Percentiles rank a stretch among this genome's conserved stretches.
These are phyloP conservation scores for Cladosporium phlei DNA, from an alignment of 2,329 filamentous ascomycete genomes.

Conservation along the genomic window DNA sequence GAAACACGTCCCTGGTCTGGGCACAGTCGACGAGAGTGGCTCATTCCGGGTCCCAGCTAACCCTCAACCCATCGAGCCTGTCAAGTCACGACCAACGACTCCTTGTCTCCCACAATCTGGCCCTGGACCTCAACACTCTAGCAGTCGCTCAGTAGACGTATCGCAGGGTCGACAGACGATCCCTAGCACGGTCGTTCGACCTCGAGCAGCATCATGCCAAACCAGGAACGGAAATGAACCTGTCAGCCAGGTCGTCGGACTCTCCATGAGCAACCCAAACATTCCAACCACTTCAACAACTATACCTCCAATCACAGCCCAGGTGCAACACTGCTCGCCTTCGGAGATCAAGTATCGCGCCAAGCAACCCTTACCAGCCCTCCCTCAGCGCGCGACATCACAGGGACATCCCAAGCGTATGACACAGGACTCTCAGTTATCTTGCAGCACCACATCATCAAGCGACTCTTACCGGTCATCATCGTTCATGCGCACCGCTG, in stretches of 20 bases:
- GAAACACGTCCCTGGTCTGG: slow-evolving; percentile 49
- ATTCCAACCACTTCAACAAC: neutral
- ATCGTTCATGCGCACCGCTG: neutral
- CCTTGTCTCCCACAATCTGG: neutral
- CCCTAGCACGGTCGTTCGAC: neutral
- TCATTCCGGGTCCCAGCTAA: slow-evolving; percentile 49
- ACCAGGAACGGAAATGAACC: neutral
- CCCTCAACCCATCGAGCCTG: slow-evolving; percentile 6
- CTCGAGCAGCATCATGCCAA: slow-evolving; percentile 7
- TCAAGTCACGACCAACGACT: slow-evolving; percentile 17
- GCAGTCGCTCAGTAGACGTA: slow-evolving; percentile 7
- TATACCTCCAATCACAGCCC: slow-evolving; percentile 1
- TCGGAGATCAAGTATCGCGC: slow-evolving; percentile 10
- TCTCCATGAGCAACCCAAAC: slow-evolving; percentile 1
- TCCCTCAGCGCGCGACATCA: neutral
- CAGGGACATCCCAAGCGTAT: slow-evolving; percentile 2
- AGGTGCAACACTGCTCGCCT: slow-evolving; percentile 2
- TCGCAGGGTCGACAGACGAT: neutral
- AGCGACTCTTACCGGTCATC: slow-evolving; percentile 1
- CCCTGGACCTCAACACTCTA: slow-evolving; percentile 2
- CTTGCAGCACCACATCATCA: neutral
- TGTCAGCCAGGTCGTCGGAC: neutral
- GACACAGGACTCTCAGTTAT: slow-evolving; percentile 8
- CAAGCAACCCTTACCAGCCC: slow-evolving; percentile 11
- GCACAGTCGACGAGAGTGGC: slow-evolving; percentile 48